Evolutionary conservation across 176 grass and related monocot genomes (phyloP).

Genomic region (Oryza glumipatula): DNA sequence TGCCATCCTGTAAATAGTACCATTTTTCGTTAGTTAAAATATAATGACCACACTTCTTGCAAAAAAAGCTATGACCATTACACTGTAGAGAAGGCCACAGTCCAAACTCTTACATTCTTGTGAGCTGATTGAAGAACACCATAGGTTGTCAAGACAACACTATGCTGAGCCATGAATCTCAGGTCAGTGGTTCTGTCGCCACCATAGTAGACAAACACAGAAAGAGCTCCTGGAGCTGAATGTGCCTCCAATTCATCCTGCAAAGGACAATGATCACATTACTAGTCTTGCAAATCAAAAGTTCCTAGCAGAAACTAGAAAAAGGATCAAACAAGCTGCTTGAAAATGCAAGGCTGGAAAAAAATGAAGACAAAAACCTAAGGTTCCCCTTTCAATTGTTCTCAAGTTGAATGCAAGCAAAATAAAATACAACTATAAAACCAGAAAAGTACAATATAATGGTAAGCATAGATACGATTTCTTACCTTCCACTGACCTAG

Average conservation of each 20-base stretch:
- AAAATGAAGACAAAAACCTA: neutral
- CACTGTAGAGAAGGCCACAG: neutral
- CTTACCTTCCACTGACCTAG: conserved; percentile 94
- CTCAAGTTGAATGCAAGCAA: neutral
- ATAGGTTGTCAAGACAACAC: conserved; percentile 87
- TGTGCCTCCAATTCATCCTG: conserved; percentile 89
- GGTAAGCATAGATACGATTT: neutral
- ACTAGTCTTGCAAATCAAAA: conserved; percentile 7
- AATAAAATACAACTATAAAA: neutral
- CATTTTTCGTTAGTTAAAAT: conserved; percentile 28
- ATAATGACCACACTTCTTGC: neutral
- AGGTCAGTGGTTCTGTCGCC: conserved; percentile 68
- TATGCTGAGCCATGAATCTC: conserved; percentile 60
- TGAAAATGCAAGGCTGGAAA: neutral
- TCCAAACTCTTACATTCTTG: conserved; percentile 57
- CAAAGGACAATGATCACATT: conserved; percentile 7
- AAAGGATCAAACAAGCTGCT: neutral
- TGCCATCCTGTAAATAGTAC: conserved; percentile 46
- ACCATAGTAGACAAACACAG: conserved; percentile 83
- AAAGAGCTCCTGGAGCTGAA: conserved; percentile 64
- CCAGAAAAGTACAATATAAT: conserved; percentile 18
- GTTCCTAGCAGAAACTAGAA: neutral
- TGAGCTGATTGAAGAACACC: conserved; percentile 65
- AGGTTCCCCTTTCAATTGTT: conserved; percentile 7
- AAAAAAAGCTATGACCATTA: neutral